phyloP scores from a whole-genome alignment of 805 yeast genomes.

The Saccharomyces cerevisiae region DNA sequence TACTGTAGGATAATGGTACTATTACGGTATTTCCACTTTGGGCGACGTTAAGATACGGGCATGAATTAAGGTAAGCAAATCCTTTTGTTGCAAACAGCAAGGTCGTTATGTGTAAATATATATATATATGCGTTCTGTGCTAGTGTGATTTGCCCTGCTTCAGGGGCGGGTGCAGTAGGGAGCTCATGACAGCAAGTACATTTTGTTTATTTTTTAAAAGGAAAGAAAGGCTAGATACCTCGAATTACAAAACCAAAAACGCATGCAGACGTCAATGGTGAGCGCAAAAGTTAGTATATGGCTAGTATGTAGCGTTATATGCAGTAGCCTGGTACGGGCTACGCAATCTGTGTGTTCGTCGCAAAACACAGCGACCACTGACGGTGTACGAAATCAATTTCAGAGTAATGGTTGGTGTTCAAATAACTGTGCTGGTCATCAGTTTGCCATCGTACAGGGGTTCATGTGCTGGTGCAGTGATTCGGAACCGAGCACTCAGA shows the following conservation, averaged over 20 bases:
- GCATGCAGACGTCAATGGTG: neutral
- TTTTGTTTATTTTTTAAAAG: neutral
- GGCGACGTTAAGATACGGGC: neutral
- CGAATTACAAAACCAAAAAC: neutral
- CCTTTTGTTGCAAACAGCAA: neutral
- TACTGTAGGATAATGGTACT: neutral
- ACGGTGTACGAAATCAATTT: slow-evolving; percentile 2
- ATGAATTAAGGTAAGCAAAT: neutral
- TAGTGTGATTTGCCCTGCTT: neutral
- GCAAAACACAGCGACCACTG: slow-evolving; percentile 8
- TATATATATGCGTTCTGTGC: neutral
- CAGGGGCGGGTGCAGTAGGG: neutral
- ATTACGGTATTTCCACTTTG: neutral
- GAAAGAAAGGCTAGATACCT: neutral
- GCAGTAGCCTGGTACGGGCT: neutral
- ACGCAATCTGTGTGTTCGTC: slow-evolving; percentile 9
- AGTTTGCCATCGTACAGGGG: slow-evolving; percentile 22
- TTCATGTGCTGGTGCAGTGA: slow-evolving; percentile 25
- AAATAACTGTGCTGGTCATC: slow-evolving; percentile 14
- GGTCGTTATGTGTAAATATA: neutral
- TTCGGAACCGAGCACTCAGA: slow-evolving; percentile 10
- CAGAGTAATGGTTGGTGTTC: slow-evolving; percentile 14
- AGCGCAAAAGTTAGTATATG: neutral
- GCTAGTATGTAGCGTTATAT: neutral
- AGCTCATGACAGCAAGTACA: neutral